Evolutionary conservation across 371 early-diverging fungal species (phyloP).

Genomic region (Phascolomyces articulosus): DNA sequence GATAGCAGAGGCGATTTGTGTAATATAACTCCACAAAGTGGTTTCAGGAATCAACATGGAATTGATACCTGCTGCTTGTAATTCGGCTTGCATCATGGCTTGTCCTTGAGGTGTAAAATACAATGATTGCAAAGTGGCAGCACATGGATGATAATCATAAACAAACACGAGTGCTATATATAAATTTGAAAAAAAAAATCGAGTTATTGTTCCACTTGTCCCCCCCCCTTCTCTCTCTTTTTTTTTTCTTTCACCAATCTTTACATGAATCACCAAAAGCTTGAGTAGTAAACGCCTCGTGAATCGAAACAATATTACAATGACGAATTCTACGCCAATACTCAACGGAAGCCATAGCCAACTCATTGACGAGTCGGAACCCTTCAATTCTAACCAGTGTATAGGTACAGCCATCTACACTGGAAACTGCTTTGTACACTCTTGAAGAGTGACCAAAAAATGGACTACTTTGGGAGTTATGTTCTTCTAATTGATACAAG

Average conservation of each 20-base stretch:
- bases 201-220: no score
- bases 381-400: constrained; percentile 81
- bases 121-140: constrained; percentile 71
- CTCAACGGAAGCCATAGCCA: constrained; percentile 83
- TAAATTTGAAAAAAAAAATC: no score
- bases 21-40: constrained; percentile 86
- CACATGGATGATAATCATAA: constrained; percentile 90
- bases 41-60: constrained; percentile 67
- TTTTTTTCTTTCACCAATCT: constrained; percentile 12
- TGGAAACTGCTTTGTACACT: constrained; percentile 84
- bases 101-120: constrained; percentile 69
- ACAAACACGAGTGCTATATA: constrained; percentile 76
- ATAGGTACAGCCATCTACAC: constrained; percentile 84
- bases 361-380: constrained; percentile 77
- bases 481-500: constrained; percentile 75
- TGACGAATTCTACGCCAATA: constrained; percentile 83
- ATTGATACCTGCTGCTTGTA: constrained; percentile 39
- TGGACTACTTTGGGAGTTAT: constrained; percentile 39
- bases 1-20: constrained; percentile 85
- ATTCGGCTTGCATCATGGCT: constrained; percentile 41
- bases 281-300: constrained; percentile 94
- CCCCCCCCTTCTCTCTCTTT: background rate
- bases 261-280: constrained; percentile 93
- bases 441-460: constrained; percentile 80
- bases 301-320: constrained; percentile 83